Conservation (phyloP, 352 stramenopile genomes). For the Globisporangium cystogenes region DNA sequence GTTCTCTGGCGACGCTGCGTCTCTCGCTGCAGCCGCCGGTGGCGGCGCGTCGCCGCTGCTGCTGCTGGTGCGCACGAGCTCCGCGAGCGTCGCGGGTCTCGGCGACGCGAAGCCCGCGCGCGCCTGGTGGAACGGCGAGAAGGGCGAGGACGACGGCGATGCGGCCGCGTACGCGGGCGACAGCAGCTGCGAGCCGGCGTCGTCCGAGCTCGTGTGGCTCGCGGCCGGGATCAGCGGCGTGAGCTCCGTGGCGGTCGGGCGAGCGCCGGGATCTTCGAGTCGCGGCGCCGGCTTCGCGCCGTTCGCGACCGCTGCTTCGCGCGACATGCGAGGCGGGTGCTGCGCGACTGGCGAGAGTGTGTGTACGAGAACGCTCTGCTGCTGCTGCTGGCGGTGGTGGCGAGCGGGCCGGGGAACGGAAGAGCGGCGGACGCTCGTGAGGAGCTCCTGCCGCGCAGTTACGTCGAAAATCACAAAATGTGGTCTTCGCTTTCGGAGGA, state of each 20-base stretch:
- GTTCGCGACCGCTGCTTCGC: background rate
- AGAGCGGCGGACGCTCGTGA: too few relatives aligned
- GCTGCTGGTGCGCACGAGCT: slow-evolving; percentile 1
- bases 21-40: background rate
- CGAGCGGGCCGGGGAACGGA: too few relatives aligned
- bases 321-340: background rate
- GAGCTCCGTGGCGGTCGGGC: slow-evolving; percentile 19
- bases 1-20: background rate
- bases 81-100: slow-evolving; percentile 1
- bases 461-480: background rate
- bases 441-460: too few relatives aligned
- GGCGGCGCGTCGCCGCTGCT: background rate
- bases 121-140: slow-evolving; percentile 23
- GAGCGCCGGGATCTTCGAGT: background rate
- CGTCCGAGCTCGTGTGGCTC: slow-evolving; percentile 17
- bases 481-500: background rate
- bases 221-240: slow-evolving; percentile 44
- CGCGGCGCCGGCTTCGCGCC: background rate
- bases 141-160: slow-evolving; percentile 16
- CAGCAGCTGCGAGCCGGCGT: slow-evolving; percentile 16
- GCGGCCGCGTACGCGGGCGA: slow-evolving; percentile 42
- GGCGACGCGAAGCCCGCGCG: slow-evolving; percentile 5
- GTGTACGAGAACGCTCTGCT: background rate
- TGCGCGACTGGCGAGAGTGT: background rate
- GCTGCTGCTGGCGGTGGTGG: too few relatives aligned